Conservation (phyloP, 176 grass and related monocot genomes). For the Rhynchospora breviuscula region DNA sequence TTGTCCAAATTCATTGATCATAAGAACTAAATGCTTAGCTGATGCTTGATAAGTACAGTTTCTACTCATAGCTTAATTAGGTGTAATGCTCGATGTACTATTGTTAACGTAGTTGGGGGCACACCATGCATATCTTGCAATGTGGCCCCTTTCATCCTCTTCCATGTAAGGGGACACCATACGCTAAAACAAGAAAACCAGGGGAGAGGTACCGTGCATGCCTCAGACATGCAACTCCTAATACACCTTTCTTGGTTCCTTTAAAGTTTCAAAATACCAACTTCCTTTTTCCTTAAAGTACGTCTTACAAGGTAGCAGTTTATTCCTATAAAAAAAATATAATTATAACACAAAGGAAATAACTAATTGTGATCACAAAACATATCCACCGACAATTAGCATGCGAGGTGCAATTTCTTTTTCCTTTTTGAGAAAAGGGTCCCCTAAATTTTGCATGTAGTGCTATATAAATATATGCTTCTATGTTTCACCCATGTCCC, state of each 20-base stretch:
- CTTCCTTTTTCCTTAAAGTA: not conserved
- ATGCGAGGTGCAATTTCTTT: not conserved
- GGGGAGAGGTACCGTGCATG: not conserved
- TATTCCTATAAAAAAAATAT: not conserved
- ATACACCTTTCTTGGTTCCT: too few species aligned
- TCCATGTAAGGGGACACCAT: not conserved
- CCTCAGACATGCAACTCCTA: not conserved
- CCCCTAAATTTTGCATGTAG: not conserved
- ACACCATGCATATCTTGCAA: not conserved
- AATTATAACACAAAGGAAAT: not conserved
- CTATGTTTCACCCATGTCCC: not conserved
- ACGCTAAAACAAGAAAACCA: not conserved
- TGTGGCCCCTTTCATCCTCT: not conserved
- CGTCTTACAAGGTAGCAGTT: not conserved
- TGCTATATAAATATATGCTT: not conserved
- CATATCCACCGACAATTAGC: not conserved
- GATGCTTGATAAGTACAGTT: not conserved
- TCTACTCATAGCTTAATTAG: not conserved
- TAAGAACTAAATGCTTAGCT: not conserved
- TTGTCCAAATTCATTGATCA: slow-evolving; percentile 4
- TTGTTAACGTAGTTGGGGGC: not conserved
- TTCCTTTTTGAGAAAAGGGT: not conserved
- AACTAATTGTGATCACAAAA: not conserved
- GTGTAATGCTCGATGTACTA: not conserved
- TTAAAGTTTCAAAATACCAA: not conserved